These are phyloP conservation scores for Aureobasidium musti DNA, from an alignment of 2,329 filamentous ascomycete species.

Conservation along the genomic window DNA sequence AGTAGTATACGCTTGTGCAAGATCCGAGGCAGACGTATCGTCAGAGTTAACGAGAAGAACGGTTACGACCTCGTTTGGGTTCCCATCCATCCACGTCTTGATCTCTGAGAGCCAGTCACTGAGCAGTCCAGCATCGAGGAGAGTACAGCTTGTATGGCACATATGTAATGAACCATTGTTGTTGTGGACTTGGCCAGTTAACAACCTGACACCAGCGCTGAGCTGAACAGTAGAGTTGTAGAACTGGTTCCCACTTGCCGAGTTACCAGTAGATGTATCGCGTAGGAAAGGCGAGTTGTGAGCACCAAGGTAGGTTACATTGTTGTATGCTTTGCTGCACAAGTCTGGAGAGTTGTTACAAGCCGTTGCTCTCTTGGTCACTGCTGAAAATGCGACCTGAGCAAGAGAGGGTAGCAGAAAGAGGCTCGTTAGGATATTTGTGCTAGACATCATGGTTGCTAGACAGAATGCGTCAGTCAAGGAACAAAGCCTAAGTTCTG, in stretches of 20 bases:
- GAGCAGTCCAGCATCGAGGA: constrained; percentile 69
- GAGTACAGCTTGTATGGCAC: constrained; percentile 67
- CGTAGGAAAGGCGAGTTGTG: constrained; percentile 74
- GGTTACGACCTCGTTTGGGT: constrained; percentile 75
- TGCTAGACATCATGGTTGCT: constrained; percentile 22
- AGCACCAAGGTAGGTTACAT: constrained; percentile 75
- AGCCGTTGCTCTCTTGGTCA: constrained; percentile 28
- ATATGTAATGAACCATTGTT: constrained; percentile 54
- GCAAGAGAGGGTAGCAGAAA: constrained; percentile 27
- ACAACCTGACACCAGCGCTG: constrained; percentile 68
- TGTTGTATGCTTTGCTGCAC: constrained; percentile 70
- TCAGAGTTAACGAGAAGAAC: constrained; percentile 72
- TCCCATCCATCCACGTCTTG: constrained; percentile 67
- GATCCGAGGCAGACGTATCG: constrained; percentile 56
- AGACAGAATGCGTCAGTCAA: background rate
- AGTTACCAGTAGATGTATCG: constrained; percentile 62
- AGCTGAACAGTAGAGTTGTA: constrained; percentile 71
- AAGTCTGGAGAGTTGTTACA: constrained; percentile 82
- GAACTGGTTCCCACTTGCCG: constrained; percentile 70
- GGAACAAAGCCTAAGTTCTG: too few species aligned
- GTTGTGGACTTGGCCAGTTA: constrained; percentile 70
- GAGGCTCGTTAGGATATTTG: constrained; percentile 17
- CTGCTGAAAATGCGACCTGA: constrained; percentile 14
- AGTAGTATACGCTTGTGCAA: constrained; percentile 57
- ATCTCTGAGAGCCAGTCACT: constrained; percentile 64